A percentile compares a stretch with the other conserved stretches of the same genome.
These are phyloP conservation scores for Pythium rishiriense DNA, from an alignment of 352 stramenopile genomes.

Conservation along the genomic window DNA sequence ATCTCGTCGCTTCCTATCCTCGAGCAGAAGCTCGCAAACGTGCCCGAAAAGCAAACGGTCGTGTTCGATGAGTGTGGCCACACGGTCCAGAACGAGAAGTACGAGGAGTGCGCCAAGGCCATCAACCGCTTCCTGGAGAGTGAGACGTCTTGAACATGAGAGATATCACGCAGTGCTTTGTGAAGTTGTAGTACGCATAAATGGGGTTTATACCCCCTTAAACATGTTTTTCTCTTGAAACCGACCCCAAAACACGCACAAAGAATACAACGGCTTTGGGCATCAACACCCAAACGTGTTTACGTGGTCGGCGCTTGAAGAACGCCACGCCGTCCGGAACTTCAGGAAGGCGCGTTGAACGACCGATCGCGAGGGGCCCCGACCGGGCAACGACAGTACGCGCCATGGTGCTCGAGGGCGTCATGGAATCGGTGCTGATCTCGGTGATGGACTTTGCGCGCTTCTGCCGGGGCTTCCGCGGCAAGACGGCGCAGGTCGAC, in stretches of 20 bases:
- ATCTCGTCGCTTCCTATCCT: slow-evolving; percentile 68
- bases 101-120: slow-evolving; percentile 49
- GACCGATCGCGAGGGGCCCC: too few species aligned
- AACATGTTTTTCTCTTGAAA: too few species aligned
- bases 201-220: too few species aligned
- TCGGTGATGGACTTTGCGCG: slow-evolving; percentile 43
- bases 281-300: too few species aligned
- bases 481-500: slow-evolving; percentile 43
- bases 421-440: slow-evolving; percentile 33
- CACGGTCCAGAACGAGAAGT: slow-evolving; percentile 67
- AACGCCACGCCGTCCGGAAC: too few species aligned
- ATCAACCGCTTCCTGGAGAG: slow-evolving; percentile 62
- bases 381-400: too few species aligned
- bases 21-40: slow-evolving; percentile 43
- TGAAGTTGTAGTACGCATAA: too few species aligned
- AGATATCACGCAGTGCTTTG: neutral
- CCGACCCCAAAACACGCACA: too few species aligned
- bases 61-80: slow-evolving; percentile 69
- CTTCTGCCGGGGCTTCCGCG: slow-evolving; percentile 54
- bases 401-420: too few species aligned
- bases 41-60: slow-evolving; percentile 38
- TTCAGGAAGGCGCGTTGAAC: too few species aligned
- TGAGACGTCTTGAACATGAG: slow-evolving; percentile 8
- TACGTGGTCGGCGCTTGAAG: too few species aligned
- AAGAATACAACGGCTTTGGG: too few species aligned